Base-by-base conservation (phyloP, 2,329 filamentous ascomycete species). In the Trichoderma sp. region DNA sequence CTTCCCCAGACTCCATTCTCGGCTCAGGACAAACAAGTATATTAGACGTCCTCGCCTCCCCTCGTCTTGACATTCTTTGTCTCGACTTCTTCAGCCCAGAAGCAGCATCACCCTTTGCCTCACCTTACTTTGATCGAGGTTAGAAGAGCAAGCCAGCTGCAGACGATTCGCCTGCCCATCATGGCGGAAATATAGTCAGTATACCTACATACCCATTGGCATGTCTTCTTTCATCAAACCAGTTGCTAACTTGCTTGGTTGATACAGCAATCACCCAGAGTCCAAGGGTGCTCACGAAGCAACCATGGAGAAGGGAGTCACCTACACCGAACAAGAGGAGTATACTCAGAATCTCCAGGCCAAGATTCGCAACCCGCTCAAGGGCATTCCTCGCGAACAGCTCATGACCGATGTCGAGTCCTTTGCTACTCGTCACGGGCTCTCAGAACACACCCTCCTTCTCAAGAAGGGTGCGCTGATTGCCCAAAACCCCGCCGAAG, bases 351-450 rank as follows among this genome's bases (percentile, higher is more conserved):
- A 83, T 70, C 78, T 83, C n/a, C 76, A 81, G 70, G 81, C 82
- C 68, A 83, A 82, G 72, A 83, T 84, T 71, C 80, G 80, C 71
- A 85, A 85, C 70, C 83, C 83, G 29, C 79, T 85, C 40, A 79
- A 81, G 58, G 83, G 83, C 16, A 84, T 89, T 66, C 81, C 86
- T 8, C 82, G 81, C 58, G 80, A 82, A 4, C 79, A 84, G 66
- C 83, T 89, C n/a, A 83, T 89, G 78, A 76, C 78, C 40, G 84
- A 89, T 74, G 89, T 89, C n/a, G 83, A 87, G 43, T 78, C 78
- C 27, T 92, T 90, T 75, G 89, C 88, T 49, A 78, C 82, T 13
- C 80, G 86, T 35, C 84, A 89, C 72, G 83, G 83, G n/a, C 83
- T 93, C n/a, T 78, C 78, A 8, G 86, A 90, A 69, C 84, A 90